phyloP scores from a whole-genome alignment of 306 rosid species.

The Vigna nakashimae region DNA sequence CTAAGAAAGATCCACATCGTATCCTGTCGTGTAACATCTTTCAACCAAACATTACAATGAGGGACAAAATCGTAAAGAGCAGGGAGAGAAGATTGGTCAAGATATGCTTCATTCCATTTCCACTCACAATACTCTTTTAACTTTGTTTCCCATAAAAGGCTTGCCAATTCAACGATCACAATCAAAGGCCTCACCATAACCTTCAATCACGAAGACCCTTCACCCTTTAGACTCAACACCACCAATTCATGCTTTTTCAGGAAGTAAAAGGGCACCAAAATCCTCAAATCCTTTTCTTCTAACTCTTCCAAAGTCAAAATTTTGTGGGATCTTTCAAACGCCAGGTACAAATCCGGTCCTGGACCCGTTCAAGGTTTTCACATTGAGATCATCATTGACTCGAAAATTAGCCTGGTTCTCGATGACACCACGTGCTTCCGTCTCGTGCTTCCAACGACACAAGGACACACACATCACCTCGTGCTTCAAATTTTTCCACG shows the following conservation, averaged over 20 bases:
- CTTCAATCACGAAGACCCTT: conserved; percentile 56
- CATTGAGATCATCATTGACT: conserved; percentile 62
- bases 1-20: background rate
- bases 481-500: too few relatives aligned
- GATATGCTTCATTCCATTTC: conserved; percentile 39
- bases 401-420: conserved; percentile 67
- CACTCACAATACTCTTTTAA: conserved; percentile 7
- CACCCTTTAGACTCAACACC: conserved; percentile 76
- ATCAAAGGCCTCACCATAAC: conserved; percentile 60
- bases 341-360: conserved; percentile 68
- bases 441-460: too few relatives aligned
- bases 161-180: conserved; percentile 38
- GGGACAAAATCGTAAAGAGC: conserved; percentile 15
- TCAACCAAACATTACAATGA: conserved; percentile 12
- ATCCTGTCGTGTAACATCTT: conserved; percentile 22
- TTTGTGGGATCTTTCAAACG: conserved; percentile 82
- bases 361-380: conserved; percentile 78
- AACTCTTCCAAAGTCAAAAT: conserved; percentile 52
- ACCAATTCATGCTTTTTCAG: conserved; percentile 69
- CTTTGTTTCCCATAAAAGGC: conserved; percentile 34
- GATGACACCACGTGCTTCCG: conserved; percentile 49
- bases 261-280: conserved; percentile 75
- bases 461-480: too few relatives aligned
- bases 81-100: conserved; percentile 32
- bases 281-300: conserved; percentile 43